Base-by-base conservation (phyloP, 352 stramenopile genomes). In the Pythium angustatum region DNA sequence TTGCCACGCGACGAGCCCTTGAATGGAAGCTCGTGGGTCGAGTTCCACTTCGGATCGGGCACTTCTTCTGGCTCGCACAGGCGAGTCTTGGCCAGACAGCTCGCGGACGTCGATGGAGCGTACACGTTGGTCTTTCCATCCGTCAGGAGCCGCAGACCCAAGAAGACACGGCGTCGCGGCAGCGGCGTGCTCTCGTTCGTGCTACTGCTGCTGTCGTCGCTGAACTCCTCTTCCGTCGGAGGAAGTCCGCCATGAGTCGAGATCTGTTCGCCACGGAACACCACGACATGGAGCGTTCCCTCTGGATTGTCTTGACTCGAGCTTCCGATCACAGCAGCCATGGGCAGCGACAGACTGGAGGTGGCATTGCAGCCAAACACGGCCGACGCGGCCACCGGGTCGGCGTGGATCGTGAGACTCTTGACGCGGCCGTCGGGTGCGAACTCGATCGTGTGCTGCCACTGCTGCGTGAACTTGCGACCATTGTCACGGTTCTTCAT, bases 391-490 rank as follows among this genome's bases (percentile, higher is more conserved):
- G 87, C 87, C 27, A 96, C 87, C 0, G 87, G 87, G 51, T 96
- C 87, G 10, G 87, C 87, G 12, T 78, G 72, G 62, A 96, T 94
- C 2, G 81, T 91, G n/a, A 96, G 66, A 72, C 83, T 93, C 69
- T 94, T 94, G 54, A 96, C 85, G 38, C 86, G 82, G 51, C 87
- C 87, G 59, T 94, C 85, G 7, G 85, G 83, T 4, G 85, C 84
- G 55, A 96, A 96, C 58, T 94, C 84, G 65, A 96, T 93, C 55
- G 85, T 94, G 73, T 96, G 87, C 57, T 94, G 84, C 87, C 87
- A 96, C 51, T 94, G 85, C 73, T 96, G 87, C 56, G 85, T 94
- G 54, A 96, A 96, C 63, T 91, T 94, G 61, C 87, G 84, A 30
- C 82, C 81, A 51, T 94, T 96, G 66, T 93, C 81, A 58, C 85